phyloP scores from a whole-genome alignment of 495 filamentous ascomycete species.

The Aspergillus avenaceus region DNA sequence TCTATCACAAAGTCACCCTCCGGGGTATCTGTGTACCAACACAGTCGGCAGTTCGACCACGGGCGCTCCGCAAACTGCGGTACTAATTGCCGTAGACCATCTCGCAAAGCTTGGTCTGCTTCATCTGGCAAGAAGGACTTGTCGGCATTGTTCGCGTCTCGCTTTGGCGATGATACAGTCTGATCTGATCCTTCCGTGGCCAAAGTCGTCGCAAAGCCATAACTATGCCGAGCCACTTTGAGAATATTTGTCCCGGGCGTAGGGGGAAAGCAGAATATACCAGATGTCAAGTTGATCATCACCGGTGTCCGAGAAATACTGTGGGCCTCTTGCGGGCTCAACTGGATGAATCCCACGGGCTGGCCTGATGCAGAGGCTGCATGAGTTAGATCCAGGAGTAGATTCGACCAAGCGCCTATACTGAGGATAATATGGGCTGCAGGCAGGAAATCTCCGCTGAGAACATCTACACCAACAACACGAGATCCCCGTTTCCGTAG shows the following conservation, averaged over 20 bases:
- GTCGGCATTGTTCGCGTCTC: slow-evolving; percentile 25
- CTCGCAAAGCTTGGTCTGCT: slow-evolving; percentile 52
- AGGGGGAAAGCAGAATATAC: slow-evolving; percentile 74
- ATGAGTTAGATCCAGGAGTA: slow-evolving; percentile 42
- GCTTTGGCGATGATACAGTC: slow-evolving; percentile 25
- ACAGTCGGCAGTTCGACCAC: slow-evolving; percentile 44
- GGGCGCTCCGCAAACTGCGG: slow-evolving; percentile 55
- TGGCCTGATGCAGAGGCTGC: slow-evolving; percentile 51
- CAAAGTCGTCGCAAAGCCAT: slow-evolving; percentile 58
- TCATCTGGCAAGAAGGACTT: slow-evolving; percentile 47
- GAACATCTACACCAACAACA: slow-evolving; percentile 51
- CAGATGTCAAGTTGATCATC: slow-evolving; percentile 65
- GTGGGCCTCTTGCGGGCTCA: slow-evolving; percentile 59
- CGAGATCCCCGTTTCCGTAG: slow-evolving; percentile 14
- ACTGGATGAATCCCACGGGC: slow-evolving; percentile 61
- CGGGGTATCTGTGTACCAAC: slow-evolving; percentile 58
- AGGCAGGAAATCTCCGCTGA: slow-evolving; percentile 42
- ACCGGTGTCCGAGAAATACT: slow-evolving; percentile 58
- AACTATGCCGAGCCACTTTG: slow-evolving; percentile 73
- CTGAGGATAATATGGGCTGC: slow-evolving; percentile 71
- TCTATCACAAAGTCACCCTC: slow-evolving; percentile 71
- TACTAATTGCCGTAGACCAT: slow-evolving; percentile 53
- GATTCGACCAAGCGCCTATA: slow-evolving; percentile 73
- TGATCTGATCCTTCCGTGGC: slow-evolving; percentile 8
- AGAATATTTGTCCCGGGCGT: slow-evolving; percentile 44